Evolutionary conservation across 768 basidiomycete species (phyloP).

Genomic region (Russula sp.): DNA sequence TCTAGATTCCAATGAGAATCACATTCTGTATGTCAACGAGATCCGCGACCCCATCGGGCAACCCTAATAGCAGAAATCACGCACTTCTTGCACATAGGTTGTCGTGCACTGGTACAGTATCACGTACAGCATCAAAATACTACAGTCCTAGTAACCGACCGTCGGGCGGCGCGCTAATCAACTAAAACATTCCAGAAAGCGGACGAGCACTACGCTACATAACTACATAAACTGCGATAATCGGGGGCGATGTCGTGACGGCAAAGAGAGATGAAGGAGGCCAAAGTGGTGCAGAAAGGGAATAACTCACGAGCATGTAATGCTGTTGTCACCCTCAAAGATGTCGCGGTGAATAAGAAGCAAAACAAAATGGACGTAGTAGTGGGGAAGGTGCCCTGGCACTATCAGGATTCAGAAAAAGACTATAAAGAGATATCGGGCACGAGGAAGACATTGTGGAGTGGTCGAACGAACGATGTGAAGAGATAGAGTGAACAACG

Average conservation of each 20-base stretch:
- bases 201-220: constrained; percentile 37
- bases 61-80: constrained; percentile 11
- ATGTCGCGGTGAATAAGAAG: constrained; percentile 30
- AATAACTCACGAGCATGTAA: constrained; percentile 20
- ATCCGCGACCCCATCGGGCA: neutral
- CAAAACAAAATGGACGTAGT: constrained; percentile 32
- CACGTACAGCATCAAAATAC: constrained; percentile 6
- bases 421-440: constrained; percentile 15
- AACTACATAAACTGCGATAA: constrained; percentile 35
- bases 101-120: neutral
- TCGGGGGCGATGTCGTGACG: constrained; percentile 30
- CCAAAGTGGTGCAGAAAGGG: constrained; percentile 24
- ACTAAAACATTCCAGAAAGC: constrained; percentile 28
- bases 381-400: constrained; percentile 17
- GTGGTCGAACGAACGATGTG: constrained; percentile 1
- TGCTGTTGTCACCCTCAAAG: constrained; percentile 27
- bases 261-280: constrained; percentile 3
- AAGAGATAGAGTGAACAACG: neutral
- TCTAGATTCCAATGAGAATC: neutral
- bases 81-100: neutral
- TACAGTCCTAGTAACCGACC: constrained; percentile 4
- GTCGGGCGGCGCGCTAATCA: constrained; percentile 9
- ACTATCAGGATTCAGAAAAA: constrained; percentile 1
- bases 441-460: constrained; percentile 3
- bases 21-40: neutral